Percentiles rank a stretch among this genome's conserved stretches.
These are phyloP conservation scores for Pseudogymnoascus sp. DNA, from an alignment of 2,329 filamentous ascomycete species.

Conservation along the genomic window DNA sequence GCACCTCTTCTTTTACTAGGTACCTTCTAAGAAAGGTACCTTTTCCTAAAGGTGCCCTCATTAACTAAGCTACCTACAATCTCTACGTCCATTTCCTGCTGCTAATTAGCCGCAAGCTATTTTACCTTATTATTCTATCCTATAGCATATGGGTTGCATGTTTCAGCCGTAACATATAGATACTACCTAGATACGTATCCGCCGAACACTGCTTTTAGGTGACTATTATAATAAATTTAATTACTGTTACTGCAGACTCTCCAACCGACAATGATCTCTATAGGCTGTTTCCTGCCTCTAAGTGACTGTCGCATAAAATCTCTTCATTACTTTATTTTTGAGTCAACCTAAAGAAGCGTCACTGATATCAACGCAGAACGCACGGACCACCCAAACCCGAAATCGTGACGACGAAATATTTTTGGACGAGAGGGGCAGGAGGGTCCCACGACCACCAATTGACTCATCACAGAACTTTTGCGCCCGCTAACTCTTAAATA, in stretches of 20 bases:
- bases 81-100: too few species aligned
- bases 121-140: too few species aligned
- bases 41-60: too few species aligned
- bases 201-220: too few species aligned
- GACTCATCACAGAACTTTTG: slow-evolving; percentile 4
- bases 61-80: too few species aligned
- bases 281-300: neutral
- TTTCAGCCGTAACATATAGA: too few species aligned
- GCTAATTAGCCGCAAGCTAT: too few species aligned
- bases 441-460: slow-evolving; percentile 1
- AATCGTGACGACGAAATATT: slow-evolving; percentile 6
- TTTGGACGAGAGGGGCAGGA: slow-evolving; percentile 2
- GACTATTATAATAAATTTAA: neutral
- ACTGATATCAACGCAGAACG: neutral
- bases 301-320: neutral
- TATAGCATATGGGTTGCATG: too few species aligned
- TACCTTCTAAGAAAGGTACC: too few species aligned
- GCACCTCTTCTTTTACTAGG: too few species aligned
- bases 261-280: neutral
- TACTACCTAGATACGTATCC: too few species aligned
- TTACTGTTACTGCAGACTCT: neutral
- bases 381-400: neutral
- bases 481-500: slow-evolving; percentile 5
- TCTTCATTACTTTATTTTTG: neutral
- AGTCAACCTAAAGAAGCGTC: neutral